Percentiles rank a stretch among this genome's conserved stretches.
Evolutionary conservation across 2,329 filamentous ascomycete species (phyloP).

Genomic region (Torrubiellomyces zombiae): DNA sequence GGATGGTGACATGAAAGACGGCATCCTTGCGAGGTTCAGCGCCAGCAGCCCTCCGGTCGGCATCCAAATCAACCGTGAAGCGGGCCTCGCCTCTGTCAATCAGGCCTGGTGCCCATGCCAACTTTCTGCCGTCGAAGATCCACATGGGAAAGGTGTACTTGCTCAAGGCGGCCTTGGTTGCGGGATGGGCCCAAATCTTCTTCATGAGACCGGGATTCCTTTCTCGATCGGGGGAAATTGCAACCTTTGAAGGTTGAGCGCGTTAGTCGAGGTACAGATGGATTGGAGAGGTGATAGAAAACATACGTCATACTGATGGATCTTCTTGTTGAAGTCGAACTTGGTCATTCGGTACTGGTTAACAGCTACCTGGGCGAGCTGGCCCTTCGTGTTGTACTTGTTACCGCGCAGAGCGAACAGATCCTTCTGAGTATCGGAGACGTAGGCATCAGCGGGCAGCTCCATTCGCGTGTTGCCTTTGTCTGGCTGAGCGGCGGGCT

Average conservation of each 20-base stretch:
- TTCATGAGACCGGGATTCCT: slow-evolving; percentile 49
- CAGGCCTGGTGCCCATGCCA: slow-evolving; percentile 53
- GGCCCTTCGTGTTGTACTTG: slow-evolving; percentile 39
- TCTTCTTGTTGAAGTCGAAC: slow-evolving; percentile 37
- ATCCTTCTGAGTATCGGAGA: slow-evolving; percentile 16
- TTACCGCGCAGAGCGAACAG: slow-evolving; percentile 17
- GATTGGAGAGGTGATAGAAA: background rate
- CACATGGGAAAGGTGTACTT: slow-evolving; percentile 30
- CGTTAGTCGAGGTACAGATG: background rate
- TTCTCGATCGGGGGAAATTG: slow-evolving; percentile 44
- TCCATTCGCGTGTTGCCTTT: slow-evolving; percentile 35
- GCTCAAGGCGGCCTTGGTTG: slow-evolving; percentile 37
- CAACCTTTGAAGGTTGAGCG: slow-evolving; percentile 30
- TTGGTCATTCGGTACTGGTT: slow-evolving; percentile 60
- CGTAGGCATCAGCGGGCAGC: slow-evolving; percentile 39
- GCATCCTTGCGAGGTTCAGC: slow-evolving; percentile 21
- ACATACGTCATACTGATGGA: slow-evolving; percentile 79
- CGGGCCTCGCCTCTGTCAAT: slow-evolving; percentile 32
- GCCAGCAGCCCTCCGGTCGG: slow-evolving; percentile 31
- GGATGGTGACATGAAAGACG: slow-evolving; percentile 43
- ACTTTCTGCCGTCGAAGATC: slow-evolving; percentile 68
- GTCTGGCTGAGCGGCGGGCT: slow-evolving; percentile 10
- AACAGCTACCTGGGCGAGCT: slow-evolving; percentile 36
- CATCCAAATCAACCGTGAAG: slow-evolving; percentile 56
- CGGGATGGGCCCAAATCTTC: slow-evolving; percentile 57